These are phyloP conservation scores for Grifola frondosa DNA, from an alignment of 1,284 basidiomycete genomes.

Conservation along the genomic window DNA sequence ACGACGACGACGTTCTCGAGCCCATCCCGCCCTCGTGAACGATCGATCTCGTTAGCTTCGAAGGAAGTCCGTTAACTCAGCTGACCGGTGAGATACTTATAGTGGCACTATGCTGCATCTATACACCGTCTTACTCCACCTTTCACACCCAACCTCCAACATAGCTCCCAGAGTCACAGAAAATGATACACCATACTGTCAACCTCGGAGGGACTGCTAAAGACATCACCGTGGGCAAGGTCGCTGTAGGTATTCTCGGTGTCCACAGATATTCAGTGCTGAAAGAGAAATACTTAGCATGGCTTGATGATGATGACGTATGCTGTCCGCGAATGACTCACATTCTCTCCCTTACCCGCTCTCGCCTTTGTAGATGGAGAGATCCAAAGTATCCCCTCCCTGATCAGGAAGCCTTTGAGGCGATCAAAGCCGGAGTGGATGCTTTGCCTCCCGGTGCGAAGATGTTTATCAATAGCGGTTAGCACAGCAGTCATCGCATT, in stretches of 20 bases:
- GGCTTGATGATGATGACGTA: slow-evolving; percentile 57
- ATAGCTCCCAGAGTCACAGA: neutral
- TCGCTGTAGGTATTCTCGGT: slow-evolving; percentile 34
- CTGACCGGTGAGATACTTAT: too few relatives aligned
- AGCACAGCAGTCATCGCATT: slow-evolving; percentile 8
- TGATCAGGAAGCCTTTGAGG: slow-evolving; percentile 57
- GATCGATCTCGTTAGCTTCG: too few relatives aligned
- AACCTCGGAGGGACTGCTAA: slow-evolving; percentile 37
- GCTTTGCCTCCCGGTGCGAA: slow-evolving; percentile 47
- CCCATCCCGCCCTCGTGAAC: too few relatives aligned
- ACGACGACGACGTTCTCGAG: too few relatives aligned
- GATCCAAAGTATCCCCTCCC: slow-evolving; percentile 33
- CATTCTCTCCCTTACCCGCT: neutral
- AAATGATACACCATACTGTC: slow-evolving; percentile 18
- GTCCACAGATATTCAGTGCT: too few relatives aligned
- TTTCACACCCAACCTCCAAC: neutral
- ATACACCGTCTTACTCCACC: too few relatives aligned
- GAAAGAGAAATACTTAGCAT: slow-evolving; percentile 29
- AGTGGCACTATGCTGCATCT: too few relatives aligned
- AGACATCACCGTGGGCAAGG: slow-evolving; percentile 33
- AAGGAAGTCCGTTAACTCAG: too few relatives aligned
- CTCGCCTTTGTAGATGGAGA: slow-evolving; percentile 30
- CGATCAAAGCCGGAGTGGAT: slow-evolving; percentile 63
- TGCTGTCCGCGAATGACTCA: neutral
- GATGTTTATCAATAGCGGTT: slow-evolving; percentile 49